A percentile compares a stretch with the other conserved stretches of the same genome.
Evolutionary conservation across 345 rosid species (phyloP).

Genomic region (Arabidopsis thaliana): DNA sequence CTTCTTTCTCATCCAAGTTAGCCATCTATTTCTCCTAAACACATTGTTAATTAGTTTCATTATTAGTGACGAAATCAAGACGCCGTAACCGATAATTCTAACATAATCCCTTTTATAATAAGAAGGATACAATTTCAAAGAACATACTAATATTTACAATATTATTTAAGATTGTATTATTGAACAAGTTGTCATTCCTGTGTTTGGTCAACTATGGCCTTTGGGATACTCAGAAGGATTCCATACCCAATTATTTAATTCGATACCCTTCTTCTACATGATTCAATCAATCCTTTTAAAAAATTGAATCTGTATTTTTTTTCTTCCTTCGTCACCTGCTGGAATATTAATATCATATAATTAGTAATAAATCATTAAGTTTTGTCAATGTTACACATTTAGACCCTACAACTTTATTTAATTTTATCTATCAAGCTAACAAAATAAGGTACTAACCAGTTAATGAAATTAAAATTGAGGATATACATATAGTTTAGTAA

Average conservation of each 20-base stretch:
- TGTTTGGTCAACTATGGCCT: conserved; percentile 50
- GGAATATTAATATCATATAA: conserved; percentile 24
- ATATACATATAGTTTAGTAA: background rate
- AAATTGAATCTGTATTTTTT: conserved; percentile 14
- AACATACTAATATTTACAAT: conserved; percentile 19
- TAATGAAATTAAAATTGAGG: background rate
- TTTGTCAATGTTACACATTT: conserved; percentile 34
- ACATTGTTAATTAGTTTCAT: conserved; percentile 29
- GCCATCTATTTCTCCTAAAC: conserved; percentile 22
- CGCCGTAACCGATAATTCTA: conserved; percentile 38
- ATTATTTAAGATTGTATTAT: conserved; percentile 36
- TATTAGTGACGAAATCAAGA: conserved; percentile 35
- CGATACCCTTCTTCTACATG: conserved; percentile 33
- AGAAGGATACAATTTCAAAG: conserved; percentile 16
- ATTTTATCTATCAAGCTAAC: conserved; percentile 9
- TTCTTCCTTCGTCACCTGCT: conserved; percentile 29
- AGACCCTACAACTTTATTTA: conserved; percentile 12
- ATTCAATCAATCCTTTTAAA: conserved; percentile 38
- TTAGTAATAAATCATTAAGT: conserved; percentile 5
- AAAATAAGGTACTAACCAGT: background rate
- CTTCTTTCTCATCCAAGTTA: conserved; percentile 27
- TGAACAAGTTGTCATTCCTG: conserved; percentile 48
- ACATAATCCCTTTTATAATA: conserved; percentile 25
- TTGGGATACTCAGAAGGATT: conserved; percentile 49
- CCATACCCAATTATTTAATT: conserved; percentile 37